Percentiles rank a stretch among this genome's conserved stretches.
Conservation (phyloP, 495 filamentous ascomycete species). For the Pseudevernia furfuracea region DNA sequence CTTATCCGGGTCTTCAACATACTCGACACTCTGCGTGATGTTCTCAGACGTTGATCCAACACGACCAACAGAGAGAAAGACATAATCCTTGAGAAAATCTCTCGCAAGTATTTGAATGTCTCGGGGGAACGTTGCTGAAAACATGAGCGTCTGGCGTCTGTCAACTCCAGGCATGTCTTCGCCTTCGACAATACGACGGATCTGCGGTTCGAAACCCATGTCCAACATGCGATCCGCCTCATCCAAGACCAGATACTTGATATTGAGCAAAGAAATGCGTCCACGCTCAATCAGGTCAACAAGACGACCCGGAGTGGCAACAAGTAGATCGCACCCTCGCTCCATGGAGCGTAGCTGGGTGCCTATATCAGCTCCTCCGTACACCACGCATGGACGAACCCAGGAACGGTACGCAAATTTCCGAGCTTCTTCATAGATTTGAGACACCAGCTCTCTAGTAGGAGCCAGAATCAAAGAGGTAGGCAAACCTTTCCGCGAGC, state of each 20-base stretch:
- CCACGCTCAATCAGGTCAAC: slow-evolving; percentile 98
- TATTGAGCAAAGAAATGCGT: slow-evolving; percentile 90
- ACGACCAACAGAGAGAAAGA: slow-evolving; percentile 97
- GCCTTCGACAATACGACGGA: slow-evolving; percentile 93
- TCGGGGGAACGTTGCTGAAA: slow-evolving; percentile 96
- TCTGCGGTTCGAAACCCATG: slow-evolving; percentile 99
- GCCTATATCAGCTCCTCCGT: slow-evolving; percentile 97
- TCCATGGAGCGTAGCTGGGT: slow-evolving; percentile 95
- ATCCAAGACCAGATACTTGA: slow-evolving; percentile 98
- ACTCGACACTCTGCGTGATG: slow-evolving; percentile 97
- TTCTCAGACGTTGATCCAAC: slow-evolving; percentile 99
- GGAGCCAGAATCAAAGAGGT: slow-evolving; percentile 93
- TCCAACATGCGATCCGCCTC: slow-evolving; percentile 99
- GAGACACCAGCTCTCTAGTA: slow-evolving; percentile 94
- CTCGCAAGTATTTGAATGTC: slow-evolving; percentile 98
- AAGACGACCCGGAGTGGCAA: slow-evolving; percentile 93
- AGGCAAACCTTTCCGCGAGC: slow-evolving; percentile 89
- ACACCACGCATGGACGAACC: slow-evolving; percentile 97
- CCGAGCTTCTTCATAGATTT: slow-evolving; percentile 95
- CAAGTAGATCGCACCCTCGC: slow-evolving; percentile 93
- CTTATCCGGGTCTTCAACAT: slow-evolving; percentile 95
- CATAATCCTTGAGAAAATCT: slow-evolving; percentile 96
- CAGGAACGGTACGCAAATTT: slow-evolving; percentile 98
- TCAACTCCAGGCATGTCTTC: slow-evolving; percentile 91
- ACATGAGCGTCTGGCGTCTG: slow-evolving; percentile 96